Evolutionary conservation across 1,284 basidiomycete species (phyloP).

Genomic region (Pisolithus thermaeus): DNA sequence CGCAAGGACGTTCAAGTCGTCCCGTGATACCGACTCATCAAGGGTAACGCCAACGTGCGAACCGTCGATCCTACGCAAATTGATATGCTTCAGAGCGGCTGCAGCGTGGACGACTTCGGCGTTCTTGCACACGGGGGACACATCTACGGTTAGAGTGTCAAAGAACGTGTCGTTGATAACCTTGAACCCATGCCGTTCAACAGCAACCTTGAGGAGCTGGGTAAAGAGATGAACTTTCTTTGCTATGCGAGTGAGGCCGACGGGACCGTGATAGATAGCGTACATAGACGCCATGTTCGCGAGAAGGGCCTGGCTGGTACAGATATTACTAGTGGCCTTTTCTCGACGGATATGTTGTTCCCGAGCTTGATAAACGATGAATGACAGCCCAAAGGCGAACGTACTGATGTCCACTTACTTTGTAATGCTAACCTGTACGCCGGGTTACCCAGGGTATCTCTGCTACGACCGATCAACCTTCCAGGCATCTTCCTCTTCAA

Average conservation of each 20-base stretch:
- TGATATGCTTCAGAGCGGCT: slow-evolving; percentile 69
- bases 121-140: slow-evolving; percentile 51
- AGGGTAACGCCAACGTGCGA: slow-evolving; percentile 83
- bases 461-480: slow-evolving; percentile 86
- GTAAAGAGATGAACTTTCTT: slow-evolving; percentile 89
- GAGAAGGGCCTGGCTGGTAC: slow-evolving; percentile 88
- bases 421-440: slow-evolving; percentile 94
- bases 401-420: slow-evolving; percentile 50
- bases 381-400: slow-evolving; percentile 2
- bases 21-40: slow-evolving; percentile 83
- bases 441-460: slow-evolving; percentile 77
- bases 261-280: slow-evolving; percentile 93
- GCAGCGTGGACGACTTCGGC: slow-evolving; percentile 68
- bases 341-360: slow-evolving; percentile 97
- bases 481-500: slow-evolving; percentile 98
- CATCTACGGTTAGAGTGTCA: slow-evolving; percentile 90
- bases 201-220: slow-evolving; percentile 65
- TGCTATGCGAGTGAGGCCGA: slow-evolving; percentile 82
- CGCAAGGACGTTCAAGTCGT: slow-evolving; percentile 73
- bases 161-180: slow-evolving; percentile 72
- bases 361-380: slow-evolving; percentile 51
- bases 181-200: slow-evolving; percentile 72
- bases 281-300: slow-evolving; percentile 99
- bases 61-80: slow-evolving; percentile 79
- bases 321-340: slow-evolving; percentile 93